phyloP scores from a whole-genome alignment of 257 asterid species.

The Verbascum thapsus region DNA sequence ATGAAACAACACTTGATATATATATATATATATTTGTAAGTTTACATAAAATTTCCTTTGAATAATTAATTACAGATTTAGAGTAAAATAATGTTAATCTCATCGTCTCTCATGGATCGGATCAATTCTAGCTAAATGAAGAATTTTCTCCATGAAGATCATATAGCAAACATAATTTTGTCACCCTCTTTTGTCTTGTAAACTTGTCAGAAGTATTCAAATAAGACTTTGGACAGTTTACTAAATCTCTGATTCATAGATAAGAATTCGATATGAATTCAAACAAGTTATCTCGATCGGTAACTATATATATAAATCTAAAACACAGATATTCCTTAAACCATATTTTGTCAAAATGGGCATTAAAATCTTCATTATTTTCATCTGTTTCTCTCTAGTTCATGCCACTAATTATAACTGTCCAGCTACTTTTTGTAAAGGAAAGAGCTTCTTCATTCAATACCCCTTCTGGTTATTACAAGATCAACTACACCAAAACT shows the following conservation, averaged over 20 bases:
- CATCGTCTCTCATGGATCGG: no score
- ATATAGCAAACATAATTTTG: background rate
- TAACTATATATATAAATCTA: conserved; percentile 24
- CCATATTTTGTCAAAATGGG: conserved; percentile 35
- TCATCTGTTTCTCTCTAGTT: conserved; percentile 23
- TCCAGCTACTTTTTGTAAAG: conserved; percentile 29
- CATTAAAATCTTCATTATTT: conserved; percentile 28
- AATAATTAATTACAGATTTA: no score
- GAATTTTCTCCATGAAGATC: conserved; percentile 8
- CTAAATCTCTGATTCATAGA: no score
- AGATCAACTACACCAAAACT: conserved; percentile 29
- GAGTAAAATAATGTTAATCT: no score
- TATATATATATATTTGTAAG: no score
- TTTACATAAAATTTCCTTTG: no score
- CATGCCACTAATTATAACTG: conserved; percentile 39
- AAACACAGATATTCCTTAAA: background rate
- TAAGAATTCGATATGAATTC: no score
- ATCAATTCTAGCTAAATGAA: background rate
- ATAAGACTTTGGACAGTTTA: no score
- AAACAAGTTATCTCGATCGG: no score
- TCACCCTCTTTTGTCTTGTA: conserved; percentile 9
- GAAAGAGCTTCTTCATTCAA: conserved; percentile 27
- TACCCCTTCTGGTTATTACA: conserved; percentile 55
- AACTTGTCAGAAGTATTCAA: background rate
- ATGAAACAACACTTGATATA: no score